Evolutionary conservation across 192 early-diverging fungal genomes (phyloP).

Genomic region (Spizellomyces sp.): DNA sequence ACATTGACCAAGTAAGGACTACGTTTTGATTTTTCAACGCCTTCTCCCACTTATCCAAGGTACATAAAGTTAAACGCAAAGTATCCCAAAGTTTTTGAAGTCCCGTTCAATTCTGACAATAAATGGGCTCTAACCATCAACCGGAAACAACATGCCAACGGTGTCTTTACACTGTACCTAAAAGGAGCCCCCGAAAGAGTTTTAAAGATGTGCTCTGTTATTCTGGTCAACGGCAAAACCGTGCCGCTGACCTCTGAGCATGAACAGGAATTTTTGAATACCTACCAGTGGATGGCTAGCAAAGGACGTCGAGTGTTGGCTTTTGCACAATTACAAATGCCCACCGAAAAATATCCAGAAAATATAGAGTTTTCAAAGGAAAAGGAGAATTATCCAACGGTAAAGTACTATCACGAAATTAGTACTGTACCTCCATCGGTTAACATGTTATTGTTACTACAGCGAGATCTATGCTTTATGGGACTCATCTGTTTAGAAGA

Average conservation of each 20-base stretch:
- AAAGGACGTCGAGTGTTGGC: conserved; percentile 94
- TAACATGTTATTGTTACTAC: too few relatives aligned
- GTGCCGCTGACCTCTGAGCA: conserved; percentile 73
- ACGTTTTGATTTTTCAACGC: background rate
- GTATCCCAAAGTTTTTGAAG: conserved; percentile 91
- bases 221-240: conserved; percentile 58
- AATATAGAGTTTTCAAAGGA: conserved; percentile 78
- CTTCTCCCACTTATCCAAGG: too few relatives aligned
- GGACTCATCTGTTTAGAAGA: conserved; percentile 83
- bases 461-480: conserved; percentile 39
- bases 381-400: conserved; percentile 68
- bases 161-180: conserved; percentile 76
- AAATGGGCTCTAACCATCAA: conserved; percentile 95
- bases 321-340: conserved; percentile 80
- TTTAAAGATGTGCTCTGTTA: conserved; percentile 75
- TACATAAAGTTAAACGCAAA: conserved; percentile 22
- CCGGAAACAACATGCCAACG: conserved; percentile 67
- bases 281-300: conserved; percentile 87
- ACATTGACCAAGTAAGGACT: conserved; percentile 69
- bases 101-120: conserved; percentile 93
- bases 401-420: background rate
- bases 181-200: conserved; percentile 98
- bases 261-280: conserved; percentile 63
- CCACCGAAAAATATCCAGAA: conserved; percentile 68
- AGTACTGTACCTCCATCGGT: too few relatives aligned